Evolutionary conservation across 805 yeast genomes (phyloP), one percentile per base, ranked within the genome.

Genomic region (Kockiozyma suomiensis): DNA sequence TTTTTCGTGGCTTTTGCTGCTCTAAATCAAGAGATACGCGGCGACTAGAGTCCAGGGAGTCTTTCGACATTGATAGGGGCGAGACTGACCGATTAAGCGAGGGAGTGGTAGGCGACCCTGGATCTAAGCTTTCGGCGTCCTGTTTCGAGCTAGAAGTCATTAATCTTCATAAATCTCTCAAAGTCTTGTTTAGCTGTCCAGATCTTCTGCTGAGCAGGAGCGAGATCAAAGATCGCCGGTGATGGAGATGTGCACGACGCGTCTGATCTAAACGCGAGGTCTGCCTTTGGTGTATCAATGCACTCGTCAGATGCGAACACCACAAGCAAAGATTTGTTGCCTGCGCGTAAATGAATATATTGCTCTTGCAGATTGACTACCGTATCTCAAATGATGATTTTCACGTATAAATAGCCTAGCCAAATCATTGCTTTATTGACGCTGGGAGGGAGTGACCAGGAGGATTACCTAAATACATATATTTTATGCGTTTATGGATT

Each of bases 11-110:
- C 47, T 38, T 21, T 21, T 38, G 47, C 52, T 61, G 65, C 25
- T 61, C 65, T 19, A 61, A 23, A 35, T 61, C 65, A 45, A 58
- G 32, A 12, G 65, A 59, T 21, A 45, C 50, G 7, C 64, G 62
- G 12, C 62, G 38, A 15, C 45, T 54, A 19, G 45, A 23, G 23
- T 37, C 54, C 5, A 26, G 3, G 5, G 43, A 35, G 4, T 38
- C 47, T 32, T 43, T 45, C 19, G 35, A 26, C 46, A 37, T 26
- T 5, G 45, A 26, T 21, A 30, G 51, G 12, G 55, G 6, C 37
- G 49, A 42, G 1, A 21, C 49, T 8, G 55, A 51, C 13, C 33
- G 55, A 25, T 49, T 25, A 7, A 49, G 53, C 8, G 53, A 13
- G 25, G 23, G 32, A 12, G 53, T 25, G 43, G 53, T 23, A n/a